phyloP scores from a whole-genome alignment of 768 basidiomycete genomes.

The Termitomyces sp. region DNA sequence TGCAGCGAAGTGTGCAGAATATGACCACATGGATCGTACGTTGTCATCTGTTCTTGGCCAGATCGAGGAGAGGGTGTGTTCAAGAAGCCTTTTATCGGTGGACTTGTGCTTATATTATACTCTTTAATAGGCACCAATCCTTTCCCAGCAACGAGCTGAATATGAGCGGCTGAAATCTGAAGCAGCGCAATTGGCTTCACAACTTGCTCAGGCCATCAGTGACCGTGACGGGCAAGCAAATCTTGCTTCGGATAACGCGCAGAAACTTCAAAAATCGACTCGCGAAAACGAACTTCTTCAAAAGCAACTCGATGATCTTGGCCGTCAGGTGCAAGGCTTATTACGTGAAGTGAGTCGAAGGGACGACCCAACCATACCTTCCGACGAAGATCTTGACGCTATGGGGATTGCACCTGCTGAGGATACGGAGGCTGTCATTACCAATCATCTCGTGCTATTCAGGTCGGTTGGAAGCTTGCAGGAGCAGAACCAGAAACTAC shows the following conservation, averaged over 20 bases:
- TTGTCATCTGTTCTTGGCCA: constrained; percentile 79
- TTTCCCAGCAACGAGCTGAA: constrained; percentile 87
- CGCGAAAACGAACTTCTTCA: constrained; percentile 67
- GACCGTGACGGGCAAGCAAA: constrained; percentile 68
- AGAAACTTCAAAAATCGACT: constrained; percentile 55
- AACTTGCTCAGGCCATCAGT: constrained; percentile 68
- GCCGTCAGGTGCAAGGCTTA: constrained; percentile 78
- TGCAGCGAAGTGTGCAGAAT: constrained; percentile 74
- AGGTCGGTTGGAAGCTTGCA: constrained; percentile 77
- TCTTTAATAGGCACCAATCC: constrained; percentile 69
- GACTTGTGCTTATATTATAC: background rate
- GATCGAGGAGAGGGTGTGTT: constrained; percentile 62
- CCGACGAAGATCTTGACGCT: constrained; percentile 57
- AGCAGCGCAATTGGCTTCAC: constrained; percentile 73
- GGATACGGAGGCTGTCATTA: constrained; percentile 77
- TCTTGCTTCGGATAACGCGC: constrained; percentile 53
- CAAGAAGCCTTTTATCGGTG: constrained; percentile 46
- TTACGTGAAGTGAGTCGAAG: constrained; percentile 76
- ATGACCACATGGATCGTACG: constrained; percentile 79
- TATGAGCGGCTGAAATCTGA: constrained; percentile 83
- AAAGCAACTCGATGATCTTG: constrained; percentile 77
- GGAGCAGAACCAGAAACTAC: constrained; percentile 85
- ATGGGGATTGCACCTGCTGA: constrained; percentile 37
- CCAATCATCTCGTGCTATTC: constrained; percentile 87
- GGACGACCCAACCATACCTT: constrained; percentile 78